Percentiles rank a stretch among this genome's conserved stretches.
Conservation (phyloP, 495 filamentous ascomycete genomes). For the Aspergillus leporis region DNA sequence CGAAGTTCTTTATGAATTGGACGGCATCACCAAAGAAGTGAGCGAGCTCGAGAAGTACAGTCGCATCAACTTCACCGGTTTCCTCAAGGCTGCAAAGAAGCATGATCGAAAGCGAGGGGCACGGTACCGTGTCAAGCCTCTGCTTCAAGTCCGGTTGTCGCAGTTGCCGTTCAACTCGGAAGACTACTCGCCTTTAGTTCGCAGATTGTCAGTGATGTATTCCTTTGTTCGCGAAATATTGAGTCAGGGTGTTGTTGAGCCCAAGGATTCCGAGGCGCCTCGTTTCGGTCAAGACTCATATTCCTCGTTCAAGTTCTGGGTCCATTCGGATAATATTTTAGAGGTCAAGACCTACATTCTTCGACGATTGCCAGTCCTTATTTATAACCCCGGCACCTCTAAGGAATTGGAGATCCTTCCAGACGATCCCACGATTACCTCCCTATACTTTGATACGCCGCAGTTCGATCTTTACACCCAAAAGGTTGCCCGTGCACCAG, state of each 20-base stretch:
- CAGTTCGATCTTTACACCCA: slow-evolving; percentile 81
- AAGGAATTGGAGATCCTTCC: slow-evolving; percentile 74
- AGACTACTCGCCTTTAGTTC: slow-evolving; percentile 86
- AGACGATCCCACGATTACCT: slow-evolving; percentile 87
- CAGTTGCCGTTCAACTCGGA: slow-evolving; percentile 93
- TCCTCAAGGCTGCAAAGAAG: slow-evolving; percentile 97
- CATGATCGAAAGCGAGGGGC: slow-evolving; percentile 87
- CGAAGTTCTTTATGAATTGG: slow-evolving; percentile 75
- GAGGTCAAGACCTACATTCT: slow-evolving; percentile 96
- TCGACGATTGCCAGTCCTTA: slow-evolving; percentile 81
- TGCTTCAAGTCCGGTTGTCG: slow-evolving; percentile 85
- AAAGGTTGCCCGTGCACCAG: slow-evolving; percentile 75
- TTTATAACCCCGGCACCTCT: slow-evolving; percentile 84
- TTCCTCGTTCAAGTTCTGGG: slow-evolving; percentile 97
- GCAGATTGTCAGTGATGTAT: slow-evolving; percentile 89
- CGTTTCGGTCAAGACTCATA: slow-evolving; percentile 64
- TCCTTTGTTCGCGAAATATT: slow-evolving; percentile 85
- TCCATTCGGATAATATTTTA: slow-evolving; percentile 89
- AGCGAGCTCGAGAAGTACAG: slow-evolving; percentile 94
- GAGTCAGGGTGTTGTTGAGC: slow-evolving; percentile 50
- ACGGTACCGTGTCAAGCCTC: slow-evolving; percentile 81
- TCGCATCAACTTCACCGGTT: slow-evolving; percentile 94
- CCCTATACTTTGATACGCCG: slow-evolving; percentile 90
- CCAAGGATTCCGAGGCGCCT: slow-evolving; percentile 39
- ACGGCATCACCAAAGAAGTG: slow-evolving; percentile 83